A percentile compares a stretch with the other conserved stretches of the same genome.
phyloP scores from a whole-genome alignment of 176 grass and related monocot species.

The Oropetium thomaeum region DNA sequence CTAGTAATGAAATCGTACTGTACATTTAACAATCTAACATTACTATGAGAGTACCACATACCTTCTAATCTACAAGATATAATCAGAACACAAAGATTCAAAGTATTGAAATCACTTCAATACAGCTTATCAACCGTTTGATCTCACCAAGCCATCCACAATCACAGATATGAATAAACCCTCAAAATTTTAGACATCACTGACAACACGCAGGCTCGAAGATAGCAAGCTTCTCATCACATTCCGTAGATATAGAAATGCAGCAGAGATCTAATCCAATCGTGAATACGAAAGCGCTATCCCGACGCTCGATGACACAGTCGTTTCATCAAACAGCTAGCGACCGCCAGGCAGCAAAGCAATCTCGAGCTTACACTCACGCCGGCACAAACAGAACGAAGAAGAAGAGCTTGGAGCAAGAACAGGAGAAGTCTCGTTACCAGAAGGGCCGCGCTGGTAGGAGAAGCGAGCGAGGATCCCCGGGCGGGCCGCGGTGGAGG shows the following conservation, averaged over 20 bases:
- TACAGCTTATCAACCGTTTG: background rate
- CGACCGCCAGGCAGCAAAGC: background rate
- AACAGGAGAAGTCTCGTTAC: too few relatives aligned
- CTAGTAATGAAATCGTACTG: background rate
- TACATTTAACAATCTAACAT: background rate
- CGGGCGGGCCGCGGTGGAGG: background rate
- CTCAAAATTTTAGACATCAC: background rate
- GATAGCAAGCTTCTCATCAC: background rate
- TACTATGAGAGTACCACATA: background rate
- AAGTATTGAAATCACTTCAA: background rate
- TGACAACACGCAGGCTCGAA: background rate
- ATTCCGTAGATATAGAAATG: background rate
- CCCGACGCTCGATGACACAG: background rate
- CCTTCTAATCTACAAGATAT: background rate
- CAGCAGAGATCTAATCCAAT: background rate
- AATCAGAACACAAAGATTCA: background rate
- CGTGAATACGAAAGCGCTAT: background rate
- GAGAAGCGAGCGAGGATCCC: background rate
- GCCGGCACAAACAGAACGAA: background rate
- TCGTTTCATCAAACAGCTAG: slow-evolving; percentile 32
- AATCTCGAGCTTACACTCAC: background rate
- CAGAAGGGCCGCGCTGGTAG: slow-evolving; percentile 11
- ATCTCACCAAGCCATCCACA: background rate
- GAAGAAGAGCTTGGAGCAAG: too few relatives aligned
- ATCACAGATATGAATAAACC: background rate